A percentile compares a stretch with the other conserved stretches of the same genome.
Evolutionary conservation across 140 eudicot genomes (phyloP).

Genomic region (Anethum foeniculum): DNA sequence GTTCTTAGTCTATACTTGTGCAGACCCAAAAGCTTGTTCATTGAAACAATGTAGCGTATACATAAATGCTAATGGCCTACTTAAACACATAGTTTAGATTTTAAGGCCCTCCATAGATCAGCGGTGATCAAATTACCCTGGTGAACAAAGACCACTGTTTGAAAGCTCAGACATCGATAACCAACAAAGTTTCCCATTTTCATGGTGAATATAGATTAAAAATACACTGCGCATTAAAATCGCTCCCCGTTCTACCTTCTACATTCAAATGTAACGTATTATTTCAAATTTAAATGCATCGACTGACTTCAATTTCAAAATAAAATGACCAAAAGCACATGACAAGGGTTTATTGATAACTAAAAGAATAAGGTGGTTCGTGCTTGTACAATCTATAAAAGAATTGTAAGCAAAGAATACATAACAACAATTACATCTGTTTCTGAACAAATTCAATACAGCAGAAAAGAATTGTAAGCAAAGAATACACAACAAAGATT

Average conservation of each 20-base stretch:
- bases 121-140: too few species aligned
- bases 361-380: neutral
- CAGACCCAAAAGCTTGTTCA: neutral
- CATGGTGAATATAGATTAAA: too few species aligned
- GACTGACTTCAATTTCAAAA: neutral
- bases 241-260: too few species aligned
- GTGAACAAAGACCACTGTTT: too few species aligned
- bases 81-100: too few species aligned
- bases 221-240: neutral
- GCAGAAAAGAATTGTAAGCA: neutral
- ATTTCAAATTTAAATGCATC: too few species aligned
- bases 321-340: neutral
- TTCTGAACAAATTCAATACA: neutral
- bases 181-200: too few species aligned
- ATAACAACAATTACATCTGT: neutral
- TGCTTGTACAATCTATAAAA: neutral
- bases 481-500: neutral
- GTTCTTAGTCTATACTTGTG: neutral
- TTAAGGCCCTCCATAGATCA: too few species aligned
- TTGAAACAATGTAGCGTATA: too few species aligned
- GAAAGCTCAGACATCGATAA: too few species aligned
- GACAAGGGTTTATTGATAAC: neutral
- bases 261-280: too few species aligned
- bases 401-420: neutral
- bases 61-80: too few species aligned